These are phyloP conservation scores for Xylaria flabelliformis DNA, from an alignment of 495 filamentous ascomycete genomes.

Conservation along the genomic window DNA sequence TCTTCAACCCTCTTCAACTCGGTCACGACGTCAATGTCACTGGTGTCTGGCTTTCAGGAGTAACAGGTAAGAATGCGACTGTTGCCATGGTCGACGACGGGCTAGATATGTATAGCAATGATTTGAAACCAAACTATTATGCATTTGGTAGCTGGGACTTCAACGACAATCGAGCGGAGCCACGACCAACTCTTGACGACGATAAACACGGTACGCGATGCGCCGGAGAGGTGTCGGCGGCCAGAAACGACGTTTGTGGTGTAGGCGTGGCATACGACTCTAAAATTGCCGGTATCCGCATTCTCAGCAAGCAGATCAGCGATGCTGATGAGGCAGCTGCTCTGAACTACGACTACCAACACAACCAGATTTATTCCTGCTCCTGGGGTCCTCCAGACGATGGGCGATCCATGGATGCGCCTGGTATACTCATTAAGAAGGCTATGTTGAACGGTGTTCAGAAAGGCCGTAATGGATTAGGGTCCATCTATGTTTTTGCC, in stretches of 20 bases:
- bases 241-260: slow-evolving; percentile 90
- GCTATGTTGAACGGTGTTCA: slow-evolving; percentile 94
- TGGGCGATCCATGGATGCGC: slow-evolving; percentile 90
- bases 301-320: slow-evolving; percentile 85
- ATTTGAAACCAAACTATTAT: slow-evolving; percentile 91
- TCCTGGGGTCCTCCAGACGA: slow-evolving; percentile 98
- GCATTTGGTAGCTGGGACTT: slow-evolving; percentile 92
- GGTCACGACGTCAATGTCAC: slow-evolving; percentile 97
- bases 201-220: slow-evolving; percentile 93
- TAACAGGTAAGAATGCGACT: slow-evolving; percentile 87
- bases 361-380: slow-evolving; percentile 97
- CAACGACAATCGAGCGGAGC: slow-evolving; percentile 81
- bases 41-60: slow-evolving; percentile 86
- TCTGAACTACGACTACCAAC: slow-evolving; percentile 88
- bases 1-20: slow-evolving; percentile 79
- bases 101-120: slow-evolving; percentile 94
- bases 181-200: slow-evolving; percentile 77
- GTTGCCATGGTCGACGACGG: slow-evolving; percentile 97
- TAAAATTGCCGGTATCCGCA: slow-evolving; percentile 87
- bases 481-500: slow-evolving; percentile 97
- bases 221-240: slow-evolving; percentile 91
- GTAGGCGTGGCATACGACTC: slow-evolving; percentile 94
- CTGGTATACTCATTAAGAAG: slow-evolving; percentile 82
- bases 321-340: slow-evolving; percentile 92
- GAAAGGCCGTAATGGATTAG: slow-evolving; percentile 79